A percentile compares a stretch with the other conserved stretches of the same genome.
phyloP scores from a whole-genome alignment of 441 rosid species.

The Geranium incanum region DNA sequence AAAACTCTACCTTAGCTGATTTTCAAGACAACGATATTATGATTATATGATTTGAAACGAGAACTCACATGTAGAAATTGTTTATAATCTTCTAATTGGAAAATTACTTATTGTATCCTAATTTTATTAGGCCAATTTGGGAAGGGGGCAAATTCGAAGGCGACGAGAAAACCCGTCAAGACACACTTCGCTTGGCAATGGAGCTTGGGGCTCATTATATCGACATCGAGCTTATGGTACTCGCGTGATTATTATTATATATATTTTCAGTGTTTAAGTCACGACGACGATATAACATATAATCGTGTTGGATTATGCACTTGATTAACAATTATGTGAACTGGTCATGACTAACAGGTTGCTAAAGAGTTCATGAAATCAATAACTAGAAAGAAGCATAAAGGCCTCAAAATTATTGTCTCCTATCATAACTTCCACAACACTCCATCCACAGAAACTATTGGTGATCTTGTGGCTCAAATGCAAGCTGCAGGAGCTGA shows the following conservation, averaged over 20 bases:
- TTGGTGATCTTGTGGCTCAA: slow-evolving; percentile 22
- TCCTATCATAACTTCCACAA: slow-evolving; percentile 27
- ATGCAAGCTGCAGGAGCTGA: slow-evolving; percentile 26
- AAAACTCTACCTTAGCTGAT: too few species aligned
- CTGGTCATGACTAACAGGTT: slow-evolving; percentile 13
- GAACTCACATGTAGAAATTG: too few species aligned
- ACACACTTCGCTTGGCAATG: slow-evolving; percentile 37
- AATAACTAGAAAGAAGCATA: slow-evolving; percentile 22
- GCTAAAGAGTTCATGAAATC: slow-evolving; percentile 26
- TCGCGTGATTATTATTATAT: neutral
- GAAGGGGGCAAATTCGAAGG: slow-evolving; percentile 58
- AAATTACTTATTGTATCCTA: slow-evolving; percentile 6
- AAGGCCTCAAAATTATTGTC: slow-evolving; percentile 22
- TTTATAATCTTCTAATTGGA: too few species aligned
- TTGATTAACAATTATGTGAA: neutral
- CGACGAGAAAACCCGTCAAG: slow-evolving; percentile 36
- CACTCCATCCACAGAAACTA: slow-evolving; percentile 21
- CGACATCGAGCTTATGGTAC: slow-evolving; percentile 19
- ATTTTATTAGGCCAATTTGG: slow-evolving; percentile 39
- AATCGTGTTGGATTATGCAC: neutral
- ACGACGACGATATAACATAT: too few species aligned
- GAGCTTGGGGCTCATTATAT: slow-evolving; percentile 48
- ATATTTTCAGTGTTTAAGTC: neutral
- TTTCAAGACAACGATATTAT: too few species aligned
- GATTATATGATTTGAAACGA: too few species aligned